These are phyloP conservation scores for Pyrus pyrifolia DNA, from an alignment of 306 rosid species.

Conservation along the genomic window DNA sequence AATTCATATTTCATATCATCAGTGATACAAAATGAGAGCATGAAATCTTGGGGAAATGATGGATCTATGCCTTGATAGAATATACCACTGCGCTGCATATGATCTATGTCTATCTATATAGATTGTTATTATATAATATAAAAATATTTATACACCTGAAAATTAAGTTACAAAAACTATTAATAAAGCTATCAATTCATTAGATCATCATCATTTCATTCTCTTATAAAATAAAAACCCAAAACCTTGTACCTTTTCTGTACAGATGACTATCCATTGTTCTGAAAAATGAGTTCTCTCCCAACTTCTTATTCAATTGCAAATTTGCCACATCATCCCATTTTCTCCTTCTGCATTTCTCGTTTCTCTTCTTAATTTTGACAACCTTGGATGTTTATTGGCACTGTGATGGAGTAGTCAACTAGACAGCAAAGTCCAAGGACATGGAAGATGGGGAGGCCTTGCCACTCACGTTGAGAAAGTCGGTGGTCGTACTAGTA, in stretches of 20 bases:
- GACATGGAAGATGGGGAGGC: constrained; percentile 22
- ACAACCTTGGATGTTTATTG: neutral
- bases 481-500: constrained; percentile 17
- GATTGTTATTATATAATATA: neutral
- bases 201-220: neutral
- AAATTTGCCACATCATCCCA: neutral
- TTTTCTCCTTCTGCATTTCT: neutral
- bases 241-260: constrained; percentile 5
- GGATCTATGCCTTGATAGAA: neutral
- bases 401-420: neutral
- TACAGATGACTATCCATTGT: neutral
- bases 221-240: neutral
- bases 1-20: neutral
- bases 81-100: neutral
- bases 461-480: constrained; percentile 27
- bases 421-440: constrained; percentile 30
- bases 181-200: neutral
- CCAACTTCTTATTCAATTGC: neutral
- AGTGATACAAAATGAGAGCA: neutral
- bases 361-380: neutral
- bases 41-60: neutral
- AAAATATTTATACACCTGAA: neutral
- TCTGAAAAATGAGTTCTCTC: neutral
- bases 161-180: neutral
- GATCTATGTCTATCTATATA: neutral